Evolutionary conservation across 148 eudicot species (phyloP), one percentile per base, ranked within the genome.

Genomic region (Nyssa sinensis): DNA sequence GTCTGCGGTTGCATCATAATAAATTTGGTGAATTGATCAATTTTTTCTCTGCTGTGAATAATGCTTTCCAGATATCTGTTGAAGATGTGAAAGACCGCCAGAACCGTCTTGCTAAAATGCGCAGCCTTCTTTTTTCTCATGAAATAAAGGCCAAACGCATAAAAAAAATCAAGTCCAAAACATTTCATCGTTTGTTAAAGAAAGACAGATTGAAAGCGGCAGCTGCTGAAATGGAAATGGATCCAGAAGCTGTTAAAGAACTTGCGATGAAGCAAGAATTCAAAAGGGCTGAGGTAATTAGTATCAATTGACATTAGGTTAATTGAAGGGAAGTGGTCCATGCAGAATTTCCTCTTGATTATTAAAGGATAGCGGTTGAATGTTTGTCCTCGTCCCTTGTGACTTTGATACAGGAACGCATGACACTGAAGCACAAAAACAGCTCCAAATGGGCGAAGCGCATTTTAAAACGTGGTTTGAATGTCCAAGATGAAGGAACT

Each of bases 401-500:
- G 33, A 68, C 21, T 59, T 64, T 72, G 35, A 55, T 77, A 72
- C 82, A 95, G 98, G 97, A 89, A 63, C 98, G 98, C 28, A 71
- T 93, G 91, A 92, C 88, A 8, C 51, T 85, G 72, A 92, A 85
- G 82, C 98, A 95, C 84, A 95, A 88, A 79, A 92, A 90, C 79
- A 86, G 80, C 73, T 83, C 87, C 62, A 89, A 88, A 81, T 95
- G 96, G 96, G 96, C 91, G 47, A 90, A 85, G 75, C 92, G 96
- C n/a, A 81, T 86, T 58, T 41, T 87, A 64, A 53, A 77, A 53
- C 98, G 96, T 76, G 96, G 97, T 71, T 77, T 90, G 74, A 62
- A 75, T 74, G 84, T 73, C 77, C 97, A 90, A 84, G 98, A 95
- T 86, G 98, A 95, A 66, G 96, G 88, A 78, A 95, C 98, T 37